phyloP scores from a whole-genome alignment of 2,329 filamentous ascomycete genomes.

The Pseudofabraea citricarpa region DNA sequence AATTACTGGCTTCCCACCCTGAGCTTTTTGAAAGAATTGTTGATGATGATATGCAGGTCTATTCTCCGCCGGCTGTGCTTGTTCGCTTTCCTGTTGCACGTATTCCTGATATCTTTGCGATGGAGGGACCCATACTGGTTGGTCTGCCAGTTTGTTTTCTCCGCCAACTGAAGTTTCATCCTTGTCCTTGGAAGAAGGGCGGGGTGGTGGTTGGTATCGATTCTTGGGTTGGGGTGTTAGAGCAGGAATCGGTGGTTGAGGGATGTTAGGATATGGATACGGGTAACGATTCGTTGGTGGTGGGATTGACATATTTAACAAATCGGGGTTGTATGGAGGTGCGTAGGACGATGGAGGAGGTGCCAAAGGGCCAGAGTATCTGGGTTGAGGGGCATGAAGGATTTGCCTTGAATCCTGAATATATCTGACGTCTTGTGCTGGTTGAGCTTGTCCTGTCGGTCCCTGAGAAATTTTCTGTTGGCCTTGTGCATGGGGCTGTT shows the following conservation, averaged over 20 bases:
- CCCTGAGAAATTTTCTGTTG: too few species aligned
- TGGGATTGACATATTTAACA: neutral
- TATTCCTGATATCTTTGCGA: neutral
- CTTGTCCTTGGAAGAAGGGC: neutral
- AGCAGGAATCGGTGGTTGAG: neutral
- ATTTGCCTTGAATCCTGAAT: neutral
- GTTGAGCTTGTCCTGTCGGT: too few species aligned
- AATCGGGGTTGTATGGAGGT: neutral
- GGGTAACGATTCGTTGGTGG: slow-evolving; percentile 1
- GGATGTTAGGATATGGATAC: neutral
- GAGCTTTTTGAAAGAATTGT: slow-evolving; percentile 15
- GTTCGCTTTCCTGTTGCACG: neutral
- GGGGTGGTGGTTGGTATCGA: slow-evolving; percentile 5
- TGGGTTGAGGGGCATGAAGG: neutral
- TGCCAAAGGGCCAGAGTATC: slow-evolving; percentile 1
- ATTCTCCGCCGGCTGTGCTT: slow-evolving; percentile 2
- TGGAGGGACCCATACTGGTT: neutral
- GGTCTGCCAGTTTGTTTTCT: neutral
- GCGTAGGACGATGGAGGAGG: neutral
- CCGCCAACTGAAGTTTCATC: too few species aligned
- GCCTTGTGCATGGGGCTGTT: neutral
- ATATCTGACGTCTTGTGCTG: neutral
- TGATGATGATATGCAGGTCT: slow-evolving; percentile 21
- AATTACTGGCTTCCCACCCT: too few species aligned
- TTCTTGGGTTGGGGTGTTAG: neutral